Evolutionary conservation across 225 moss, liverwort and hornwort genomes (phyloP), one percentile per base, ranked within the genome.

Genomic region (Climacium dendroides): DNA sequence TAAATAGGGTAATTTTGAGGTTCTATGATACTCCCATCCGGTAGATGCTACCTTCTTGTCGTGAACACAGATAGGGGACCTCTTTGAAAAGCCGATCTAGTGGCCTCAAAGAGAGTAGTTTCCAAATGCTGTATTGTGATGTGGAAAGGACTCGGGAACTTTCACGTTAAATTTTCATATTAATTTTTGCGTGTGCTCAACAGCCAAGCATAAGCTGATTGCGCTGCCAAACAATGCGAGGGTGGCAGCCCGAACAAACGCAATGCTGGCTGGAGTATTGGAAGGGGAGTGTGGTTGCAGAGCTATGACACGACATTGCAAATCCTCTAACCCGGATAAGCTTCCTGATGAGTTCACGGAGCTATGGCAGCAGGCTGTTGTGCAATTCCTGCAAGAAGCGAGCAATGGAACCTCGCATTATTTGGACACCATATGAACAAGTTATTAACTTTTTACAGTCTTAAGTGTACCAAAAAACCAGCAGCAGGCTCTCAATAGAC

Each of bases 151-250:
- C 41, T 67, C 14, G 10, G 76, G 53, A 61, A 72, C 41, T 10
- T 30, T 65, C 52, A 34, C 24, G n/a, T 35, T 16, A 14, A 48
- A 45, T 59, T 69, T 47, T 67, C 10, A n/a, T 74, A 81, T 84
- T 26, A 73, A 34, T 53, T 53, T 47, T n/a, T 29, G 32, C 11
- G 11, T 5, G 24, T 63, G 23, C 29, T 71, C 47, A 45, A 85
- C 93, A 96, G 96, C 90, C 59, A 95, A 95, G 90, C 92, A 93
- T 90, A 93, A 88, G 83, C 84, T 96, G 87, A 90, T 93, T 59
- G 87, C 92, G 50, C 87, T 92, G 61, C 95, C 94, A 58, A 92
- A 94, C 87, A 91, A 93, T 82, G 90, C 74, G 47, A 92, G 85
- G 39, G 86, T 96, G 89, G 90, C 90, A 87, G 96, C 94, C 52